Evolutionary conservation across 2,329 filamentous ascomycete species (phyloP).

Genomic region (Berkeleyomyces rouxiae): DNA sequence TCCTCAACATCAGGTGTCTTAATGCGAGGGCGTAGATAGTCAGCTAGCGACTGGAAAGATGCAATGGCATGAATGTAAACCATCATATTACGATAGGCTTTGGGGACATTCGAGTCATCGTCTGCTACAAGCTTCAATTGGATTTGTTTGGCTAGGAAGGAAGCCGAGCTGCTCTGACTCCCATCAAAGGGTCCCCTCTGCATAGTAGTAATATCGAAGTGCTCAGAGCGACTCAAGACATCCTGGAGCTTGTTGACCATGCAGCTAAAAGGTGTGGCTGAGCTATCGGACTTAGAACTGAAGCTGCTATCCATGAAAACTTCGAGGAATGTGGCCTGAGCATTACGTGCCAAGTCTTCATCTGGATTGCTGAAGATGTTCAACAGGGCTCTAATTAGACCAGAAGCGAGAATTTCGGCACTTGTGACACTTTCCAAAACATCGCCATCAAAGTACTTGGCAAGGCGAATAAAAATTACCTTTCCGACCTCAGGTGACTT

Average conservation of each 20-base stretch:
- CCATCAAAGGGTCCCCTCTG: slow-evolving; percentile 84
- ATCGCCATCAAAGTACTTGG: slow-evolving; percentile 74
- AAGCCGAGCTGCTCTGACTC: slow-evolving; percentile 76
- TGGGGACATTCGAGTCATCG: slow-evolving; percentile 77
- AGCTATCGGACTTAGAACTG: slow-evolving; percentile 48
- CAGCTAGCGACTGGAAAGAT: slow-evolving; percentile 90
- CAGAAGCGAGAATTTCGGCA: slow-evolving; percentile 80
- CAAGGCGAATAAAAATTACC: slow-evolving; percentile 56
- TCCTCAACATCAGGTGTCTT: slow-evolving; percentile 22
- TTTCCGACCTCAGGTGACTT: slow-evolving; percentile 35
- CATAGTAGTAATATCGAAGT: slow-evolving; percentile 94
- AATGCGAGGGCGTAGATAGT: slow-evolving; percentile 85
- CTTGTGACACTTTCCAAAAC: slow-evolving; percentile 88
- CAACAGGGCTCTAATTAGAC: slow-evolving; percentile 70
- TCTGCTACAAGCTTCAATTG: slow-evolving; percentile 77
- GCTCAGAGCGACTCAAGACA: slow-evolving; percentile 85
- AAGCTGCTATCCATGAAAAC: slow-evolving; percentile 74
- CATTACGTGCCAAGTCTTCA: slow-evolving; percentile 42
- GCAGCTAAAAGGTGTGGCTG: slow-evolving; percentile 73
- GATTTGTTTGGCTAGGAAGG: slow-evolving; percentile 93
- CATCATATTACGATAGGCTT: slow-evolving; percentile 83
- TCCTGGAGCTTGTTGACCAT: slow-evolving; percentile 91
- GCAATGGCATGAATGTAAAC: slow-evolving; percentile 97
- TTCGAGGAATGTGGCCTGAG: slow-evolving; percentile 71
- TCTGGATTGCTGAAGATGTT: slow-evolving; percentile 63